Evolutionary conservation across 352 stramenopile species (phyloP).

Genomic region (Paralagenidium karlingii): DNA sequence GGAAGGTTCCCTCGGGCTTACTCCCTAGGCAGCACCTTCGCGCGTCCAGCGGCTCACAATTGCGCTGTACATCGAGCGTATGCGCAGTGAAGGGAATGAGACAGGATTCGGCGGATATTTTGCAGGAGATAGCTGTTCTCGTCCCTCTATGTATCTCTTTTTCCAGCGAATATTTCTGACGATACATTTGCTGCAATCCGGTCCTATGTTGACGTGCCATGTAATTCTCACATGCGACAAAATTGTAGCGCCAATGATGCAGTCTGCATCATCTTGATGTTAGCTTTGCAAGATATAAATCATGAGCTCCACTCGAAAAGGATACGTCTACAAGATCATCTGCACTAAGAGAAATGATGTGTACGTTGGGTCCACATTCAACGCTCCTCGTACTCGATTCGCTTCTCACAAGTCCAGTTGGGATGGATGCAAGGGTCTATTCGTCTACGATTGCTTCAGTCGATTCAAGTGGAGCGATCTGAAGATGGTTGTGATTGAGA

Average conservation of each 20-base stretch:
- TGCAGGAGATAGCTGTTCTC: too few species aligned
- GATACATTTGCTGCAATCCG: slow-evolving; percentile 4
- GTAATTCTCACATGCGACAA: slow-evolving; percentile 6
- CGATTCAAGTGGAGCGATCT: slow-evolving; percentile 8
- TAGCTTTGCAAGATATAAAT: too few species aligned
- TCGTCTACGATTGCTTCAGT: slow-evolving; percentile 7
- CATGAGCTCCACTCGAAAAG: slow-evolving; percentile 6
- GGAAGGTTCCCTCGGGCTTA: too few species aligned
- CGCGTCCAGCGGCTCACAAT: too few species aligned
- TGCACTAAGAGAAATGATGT: slow-evolving; percentile 6
- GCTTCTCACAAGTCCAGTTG: slow-evolving; percentile 4
- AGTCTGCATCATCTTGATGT: too few species aligned
- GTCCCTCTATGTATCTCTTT: slow-evolving; percentile 5
- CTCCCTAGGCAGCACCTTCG: too few species aligned
- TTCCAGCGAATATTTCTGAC: slow-evolving; percentile 5
- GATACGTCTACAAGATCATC: slow-evolving; percentile 8
- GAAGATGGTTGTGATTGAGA: too few species aligned
- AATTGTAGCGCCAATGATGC: too few species aligned
- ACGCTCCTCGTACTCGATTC: slow-evolving; percentile 3
- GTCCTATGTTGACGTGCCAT: slow-evolving; percentile 4
- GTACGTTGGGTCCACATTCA: slow-evolving; percentile 7
- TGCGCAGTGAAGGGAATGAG: too few species aligned
- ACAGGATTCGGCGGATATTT: too few species aligned
- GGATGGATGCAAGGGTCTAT: slow-evolving; percentile 4
- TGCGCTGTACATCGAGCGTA: too few species aligned